A percentile compares a stretch with the other conserved stretches of the same genome.
phyloP scores from a whole-genome alignment of 202 grass and related monocot species.

The Musa balbisiana region DNA sequence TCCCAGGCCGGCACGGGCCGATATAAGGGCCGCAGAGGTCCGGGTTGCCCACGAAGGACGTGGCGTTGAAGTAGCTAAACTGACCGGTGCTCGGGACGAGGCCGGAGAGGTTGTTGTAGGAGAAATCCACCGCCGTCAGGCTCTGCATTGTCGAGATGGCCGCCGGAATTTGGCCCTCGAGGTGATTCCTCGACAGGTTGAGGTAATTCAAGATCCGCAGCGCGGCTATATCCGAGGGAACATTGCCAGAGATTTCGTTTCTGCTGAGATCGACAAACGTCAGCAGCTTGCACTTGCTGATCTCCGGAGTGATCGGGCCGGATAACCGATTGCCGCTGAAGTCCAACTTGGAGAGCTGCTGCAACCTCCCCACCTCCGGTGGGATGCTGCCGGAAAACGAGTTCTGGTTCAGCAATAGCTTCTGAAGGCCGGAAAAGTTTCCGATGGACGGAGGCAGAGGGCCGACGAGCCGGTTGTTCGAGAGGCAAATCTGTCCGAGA shows the following conservation, averaged over 20 bases:
- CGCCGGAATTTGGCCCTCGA: slow-evolving; percentile 62
- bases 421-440: slow-evolving; percentile 81
- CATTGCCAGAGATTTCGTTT: slow-evolving; percentile 63
- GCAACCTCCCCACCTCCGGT: slow-evolving; percentile 54
- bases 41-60: slow-evolving; percentile 72
- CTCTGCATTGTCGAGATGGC: slow-evolving; percentile 89
- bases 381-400: slow-evolving; percentile 62
- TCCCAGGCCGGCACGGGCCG: slow-evolving; percentile 40
- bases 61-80: slow-evolving; percentile 98
- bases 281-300: slow-evolving; percentile 70
- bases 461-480: slow-evolving; percentile 80
- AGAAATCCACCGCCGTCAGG: slow-evolving; percentile 93
- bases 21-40: slow-evolving; percentile 71
- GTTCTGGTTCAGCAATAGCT: slow-evolving; percentile 81
- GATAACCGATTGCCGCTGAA: slow-evolving; percentile 59
- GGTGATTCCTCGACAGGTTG: slow-evolving; percentile 72
- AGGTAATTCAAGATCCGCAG: slow-evolving; percentile 92
- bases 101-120: slow-evolving; percentile 91
- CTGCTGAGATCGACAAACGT: slow-evolving; percentile 75
- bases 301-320: slow-evolving; percentile 47
- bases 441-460: slow-evolving; percentile 64
- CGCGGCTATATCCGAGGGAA: slow-evolving; percentile 53
- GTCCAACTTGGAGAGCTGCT: slow-evolving; percentile 84
- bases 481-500: slow-evolving; percentile 74
- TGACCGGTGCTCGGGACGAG: slow-evolving; percentile 75